Evolutionary conservation across 2,329 filamentous ascomycete species (phyloP).

Genomic region (Exophiala bonariae): DNA sequence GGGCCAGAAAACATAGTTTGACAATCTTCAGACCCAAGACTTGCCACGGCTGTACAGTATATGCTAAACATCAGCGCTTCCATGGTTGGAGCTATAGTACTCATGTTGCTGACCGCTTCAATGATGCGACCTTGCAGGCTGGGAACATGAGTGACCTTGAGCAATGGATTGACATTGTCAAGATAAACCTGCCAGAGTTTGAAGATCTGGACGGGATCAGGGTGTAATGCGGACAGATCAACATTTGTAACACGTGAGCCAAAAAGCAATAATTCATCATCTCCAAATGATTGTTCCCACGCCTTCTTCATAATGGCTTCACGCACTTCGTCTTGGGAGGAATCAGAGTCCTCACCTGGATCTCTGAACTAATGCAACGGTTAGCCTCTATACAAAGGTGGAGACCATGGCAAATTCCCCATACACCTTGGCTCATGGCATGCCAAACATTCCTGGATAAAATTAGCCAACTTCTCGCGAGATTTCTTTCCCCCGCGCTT

Average conservation of each 20-base stretch:
- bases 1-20: conserved; percentile 37
- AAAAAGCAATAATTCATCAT: conserved; percentile 55
- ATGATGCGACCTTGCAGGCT: conserved; percentile 65
- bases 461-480: conserved; percentile 25
- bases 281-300: conserved; percentile 46
- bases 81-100: conserved; percentile 55
- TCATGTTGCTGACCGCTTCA: conserved; percentile 58
- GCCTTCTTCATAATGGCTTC: conserved; percentile 43
- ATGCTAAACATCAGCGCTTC: conserved; percentile 70
- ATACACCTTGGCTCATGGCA: conserved; percentile 46
- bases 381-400: conserved; percentile 22
- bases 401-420: conserved; percentile 7
- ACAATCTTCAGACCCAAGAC: conserved; percentile 58
- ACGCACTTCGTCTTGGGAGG: conserved; percentile 35
- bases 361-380: conserved; percentile 28
- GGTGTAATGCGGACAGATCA: conserved; percentile 57
- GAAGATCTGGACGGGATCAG: conserved; percentile 58
- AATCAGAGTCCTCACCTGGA: conserved; percentile 33
- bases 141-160: conserved; percentile 68
- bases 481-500: conserved; percentile 17
- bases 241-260: conserved; percentile 42
- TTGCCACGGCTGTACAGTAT: conserved; percentile 61
- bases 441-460: conserved; percentile 47
- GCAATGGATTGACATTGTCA: conserved; percentile 66
- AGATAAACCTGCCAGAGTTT: conserved; percentile 66